phyloP scores from a whole-genome alignment of 352 stramenopile species.

The Pythium monospermum region DNA sequence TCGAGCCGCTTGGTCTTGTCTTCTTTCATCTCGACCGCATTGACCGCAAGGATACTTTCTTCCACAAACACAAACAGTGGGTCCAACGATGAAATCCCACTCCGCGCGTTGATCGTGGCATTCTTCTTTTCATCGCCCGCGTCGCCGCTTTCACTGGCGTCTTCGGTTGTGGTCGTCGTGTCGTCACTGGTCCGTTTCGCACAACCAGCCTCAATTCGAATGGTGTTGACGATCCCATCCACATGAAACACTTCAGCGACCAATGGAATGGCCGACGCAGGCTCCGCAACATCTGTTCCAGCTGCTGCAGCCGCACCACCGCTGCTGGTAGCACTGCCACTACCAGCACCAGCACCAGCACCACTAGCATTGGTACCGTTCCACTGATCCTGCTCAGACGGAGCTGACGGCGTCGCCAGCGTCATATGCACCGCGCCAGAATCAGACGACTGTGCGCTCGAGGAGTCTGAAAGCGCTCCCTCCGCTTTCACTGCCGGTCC shows the following conservation, averaged over 20 bases:
- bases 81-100: constrained; percentile 38
- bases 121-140: background rate
- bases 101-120: constrained; percentile 15
- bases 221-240: constrained; percentile 53
- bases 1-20: constrained; percentile 58
- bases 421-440: no score
- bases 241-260: constrained; percentile 27
- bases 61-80: constrained; percentile 59
- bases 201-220: constrained; percentile 70
- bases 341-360: background rate
- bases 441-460: no score
- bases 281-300: background rate
- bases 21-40: constrained; percentile 61
- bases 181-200: constrained; percentile 41
- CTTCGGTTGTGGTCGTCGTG: no score
- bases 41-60: constrained; percentile 56
- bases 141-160: constrained; percentile 12
- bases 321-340: no score
- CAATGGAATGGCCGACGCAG: constrained; percentile 1
- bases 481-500: background rate
- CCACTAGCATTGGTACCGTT: background rate
- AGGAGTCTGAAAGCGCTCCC: no score
- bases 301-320: no score
- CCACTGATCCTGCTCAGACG: background rate
- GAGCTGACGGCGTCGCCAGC: no score